Percentiles rank a stretch among this genome's conserved stretches.
Conservation (phyloP, 2,329 filamentous ascomycete species). For the Capronia americana region DNA sequence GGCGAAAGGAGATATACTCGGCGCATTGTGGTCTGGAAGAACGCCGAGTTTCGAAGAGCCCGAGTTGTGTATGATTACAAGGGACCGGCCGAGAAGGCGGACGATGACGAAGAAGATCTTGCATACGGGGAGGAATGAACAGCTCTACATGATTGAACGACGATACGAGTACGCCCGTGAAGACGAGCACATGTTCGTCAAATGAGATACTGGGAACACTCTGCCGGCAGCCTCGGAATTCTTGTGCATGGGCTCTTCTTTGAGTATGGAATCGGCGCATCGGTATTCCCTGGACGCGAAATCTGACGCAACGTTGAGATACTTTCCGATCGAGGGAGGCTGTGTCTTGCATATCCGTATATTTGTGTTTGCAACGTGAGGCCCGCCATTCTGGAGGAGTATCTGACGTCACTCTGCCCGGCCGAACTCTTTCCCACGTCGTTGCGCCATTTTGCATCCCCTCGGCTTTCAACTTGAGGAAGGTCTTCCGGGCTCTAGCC, state of each 20-base stretch:
- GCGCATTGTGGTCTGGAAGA: slow-evolving; percentile 51
- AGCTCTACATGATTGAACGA: background rate
- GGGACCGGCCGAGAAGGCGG: slow-evolving; percentile 33
- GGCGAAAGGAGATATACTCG: slow-evolving; percentile 52
- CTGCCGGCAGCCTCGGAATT: background rate
- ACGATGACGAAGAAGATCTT: slow-evolving; percentile 32
- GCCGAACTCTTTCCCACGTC: slow-evolving; percentile 1
- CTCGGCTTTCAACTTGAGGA: background rate
- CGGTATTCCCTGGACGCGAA: background rate
- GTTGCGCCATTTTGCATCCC: slow-evolving; percentile 6
- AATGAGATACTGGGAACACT: background rate
- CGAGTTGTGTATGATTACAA: slow-evolving; percentile 52
- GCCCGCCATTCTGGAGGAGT: background rate
- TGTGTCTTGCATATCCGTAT: background rate
- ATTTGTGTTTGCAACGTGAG: background rate
- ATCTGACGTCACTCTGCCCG: background rate
- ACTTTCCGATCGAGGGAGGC: background rate
- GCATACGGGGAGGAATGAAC: slow-evolving; percentile 36
- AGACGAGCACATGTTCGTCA: background rate
- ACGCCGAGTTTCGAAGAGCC: slow-evolving; percentile 45
- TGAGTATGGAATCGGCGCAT: background rate
- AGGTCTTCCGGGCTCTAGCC: background rate
- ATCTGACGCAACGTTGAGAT: background rate
- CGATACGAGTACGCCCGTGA: background rate
- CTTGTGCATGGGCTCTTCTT: background rate